Evolutionary conservation across 192 early-diverging fungal species (phyloP), one percentile per base, ranked within the genome.

Genomic region (Diversispora eburnea): DNA sequence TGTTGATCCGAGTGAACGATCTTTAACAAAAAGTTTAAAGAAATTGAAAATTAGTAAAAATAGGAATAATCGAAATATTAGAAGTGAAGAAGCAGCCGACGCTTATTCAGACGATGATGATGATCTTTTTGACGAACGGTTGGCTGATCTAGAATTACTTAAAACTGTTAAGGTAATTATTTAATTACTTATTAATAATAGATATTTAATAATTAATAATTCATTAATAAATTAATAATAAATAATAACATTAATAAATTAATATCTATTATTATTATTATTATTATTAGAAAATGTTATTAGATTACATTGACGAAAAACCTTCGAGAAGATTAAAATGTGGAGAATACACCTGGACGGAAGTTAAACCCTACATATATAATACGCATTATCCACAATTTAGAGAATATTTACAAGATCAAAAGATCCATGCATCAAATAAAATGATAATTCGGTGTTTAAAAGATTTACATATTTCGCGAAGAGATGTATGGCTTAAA

Each of bases 341-440:
- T 63, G 61, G 61, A 3, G 61, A 63, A 63, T 63, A 15, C 5
- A 63, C 39, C 13, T 63, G 61, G 61, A n/a, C 61, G 4, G 61
- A 63, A 41, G 4, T 43, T 7, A 10, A 43, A 63, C 61, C 61
- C 2, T 45, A 45, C n/a, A 15, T 63, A n/a, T 8, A 17, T 42
- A 12, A 43, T 13, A 17, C 42, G 13, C 41, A 63, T 8, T 63
- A 43, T 45, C 61, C 61, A 42, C 4, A 7, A 63, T 63, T 63
- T 63, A 33, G 7, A 5, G 10, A 63, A 63, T 63, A 45, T 63
- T 43, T 63, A 17, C 12, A n/a, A 42, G 61, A 63, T 63, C 39
- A n/a, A 5, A 12, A 33, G n/a, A 63, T 63, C 33, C 12, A 15
- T 12, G 61, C 61, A 42, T 41, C 42, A 17, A 33, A 63, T 63